Evolutionary conservation across 305 asterid species (phyloP).

Genomic region (Fraxinus floribunda): DNA sequence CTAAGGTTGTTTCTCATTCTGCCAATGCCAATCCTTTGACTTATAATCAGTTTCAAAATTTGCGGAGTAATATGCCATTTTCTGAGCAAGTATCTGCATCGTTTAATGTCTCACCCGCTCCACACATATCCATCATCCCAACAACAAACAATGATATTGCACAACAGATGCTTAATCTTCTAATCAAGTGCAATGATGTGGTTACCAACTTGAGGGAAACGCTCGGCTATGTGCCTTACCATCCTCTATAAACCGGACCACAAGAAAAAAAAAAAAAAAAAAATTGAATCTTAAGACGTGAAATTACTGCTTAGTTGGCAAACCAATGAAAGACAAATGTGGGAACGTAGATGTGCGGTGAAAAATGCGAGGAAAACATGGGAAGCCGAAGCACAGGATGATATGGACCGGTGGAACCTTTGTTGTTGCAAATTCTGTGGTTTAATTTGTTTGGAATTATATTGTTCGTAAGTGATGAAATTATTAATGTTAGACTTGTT

Average conservation of each 20-base stretch:
- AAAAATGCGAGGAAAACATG: neutral
- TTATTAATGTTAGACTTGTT: neutral
- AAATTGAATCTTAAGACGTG: neutral
- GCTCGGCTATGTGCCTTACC: constrained; percentile 56
- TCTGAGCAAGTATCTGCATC: constrained; percentile 36
- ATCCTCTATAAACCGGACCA: constrained; percentile 33
- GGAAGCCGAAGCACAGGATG: neutral
- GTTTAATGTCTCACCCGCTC: constrained; percentile 21
- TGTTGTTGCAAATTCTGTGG: neutral
- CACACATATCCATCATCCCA: constrained; percentile 2
- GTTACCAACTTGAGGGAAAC: constrained; percentile 42
- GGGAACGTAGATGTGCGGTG: neutral
- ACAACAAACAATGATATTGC: constrained; percentile 39
- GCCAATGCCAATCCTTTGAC: neutral
- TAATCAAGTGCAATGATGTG: constrained; percentile 55
- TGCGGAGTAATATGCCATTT: constrained; percentile 29
- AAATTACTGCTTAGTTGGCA: neutral
- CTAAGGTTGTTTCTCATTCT: constrained; percentile 9
- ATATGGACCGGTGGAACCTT: neutral
- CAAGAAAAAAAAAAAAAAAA: neutral
- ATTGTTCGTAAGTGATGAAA: neutral
- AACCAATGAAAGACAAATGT: neutral
- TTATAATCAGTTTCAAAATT: constrained; percentile 31
- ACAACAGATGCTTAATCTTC: constrained; percentile 60
- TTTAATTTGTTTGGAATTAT: neutral